Base-by-base conservation (phyloP, 208 protist species). In the Wallacemonas sp. region DNA sequence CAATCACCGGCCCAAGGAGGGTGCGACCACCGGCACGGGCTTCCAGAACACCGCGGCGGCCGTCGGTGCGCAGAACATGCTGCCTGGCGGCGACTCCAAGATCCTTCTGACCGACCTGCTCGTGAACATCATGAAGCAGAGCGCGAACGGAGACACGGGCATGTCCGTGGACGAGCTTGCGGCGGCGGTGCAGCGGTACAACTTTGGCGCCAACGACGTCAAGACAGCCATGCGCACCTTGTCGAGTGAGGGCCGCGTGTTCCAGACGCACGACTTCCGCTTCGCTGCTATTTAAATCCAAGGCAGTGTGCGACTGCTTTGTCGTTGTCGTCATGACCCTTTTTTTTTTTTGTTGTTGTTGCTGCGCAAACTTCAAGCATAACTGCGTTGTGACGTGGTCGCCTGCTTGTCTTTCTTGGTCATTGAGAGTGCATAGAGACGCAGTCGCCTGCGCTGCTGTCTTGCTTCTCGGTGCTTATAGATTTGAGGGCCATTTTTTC, bases 91-190 rank as follows among this genome's bases (percentile, higher is more conserved):
- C 0, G 81, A 82, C 46, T 70, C 46, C 7, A 88, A 95, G 61
- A 67, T 95, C 31, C 79, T 82, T 33, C 80, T 89, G 22, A 95
- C 86, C 2, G 87, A 93, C 55, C 74, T 95, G 26, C 72, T 95
- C 10, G 59, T 92, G 0, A 89, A 76, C 49, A 65, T 86, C 7
- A 95, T 95, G 41, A 79, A 79, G 55, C 81, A 91, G 45, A 74
- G 64, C 23, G 67, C 65, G 50, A 78, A 76, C 55, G 78, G 77
- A 0, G 67, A 86, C 67, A 61, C 63, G 12, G 90, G 90, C 28
- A 75, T 93, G 46, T 82, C 83, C 10, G 89, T 93, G 82, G 90
- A 95, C 42, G 90, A 95, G 68, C 67, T 95, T 29, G 80, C 77
- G 3, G 75, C 76, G 29, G 65, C 72, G 10, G 84, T 86, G 42